Percentiles rank a stretch among this genome's conserved stretches.
phyloP scores from a whole-genome alignment of 768 basidiomycete genomes.

The Agaricus blazei region DNA sequence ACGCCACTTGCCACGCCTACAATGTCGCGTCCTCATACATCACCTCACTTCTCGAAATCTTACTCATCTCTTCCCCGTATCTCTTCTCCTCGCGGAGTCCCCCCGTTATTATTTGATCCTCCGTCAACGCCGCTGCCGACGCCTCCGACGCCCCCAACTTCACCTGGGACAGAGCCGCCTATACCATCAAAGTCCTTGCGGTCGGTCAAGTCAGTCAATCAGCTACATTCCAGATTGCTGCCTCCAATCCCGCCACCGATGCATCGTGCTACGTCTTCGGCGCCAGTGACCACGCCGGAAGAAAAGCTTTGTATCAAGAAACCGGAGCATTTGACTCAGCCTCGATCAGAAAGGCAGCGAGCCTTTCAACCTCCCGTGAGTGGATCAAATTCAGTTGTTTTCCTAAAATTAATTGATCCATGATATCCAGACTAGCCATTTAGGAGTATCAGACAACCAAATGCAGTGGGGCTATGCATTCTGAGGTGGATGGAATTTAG shows the following conservation, averaged over 20 bases:
- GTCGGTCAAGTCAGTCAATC: constrained; percentile 2
- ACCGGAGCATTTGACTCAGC: neutral
- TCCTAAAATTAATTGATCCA: neutral
- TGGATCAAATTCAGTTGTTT: neutral
- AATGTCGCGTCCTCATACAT: constrained; percentile 18
- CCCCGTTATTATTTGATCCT: constrained; percentile 27
- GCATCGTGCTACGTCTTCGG: constrained; percentile 13
- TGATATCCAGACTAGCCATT: neutral
- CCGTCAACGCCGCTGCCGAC: constrained; percentile 33
- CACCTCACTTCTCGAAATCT: neutral
- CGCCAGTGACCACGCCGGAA: neutral
- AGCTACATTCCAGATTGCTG: neutral
- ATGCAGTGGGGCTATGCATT: constrained; percentile 43
- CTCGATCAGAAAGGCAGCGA: neutral
- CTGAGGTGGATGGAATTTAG: constrained; percentile 13
- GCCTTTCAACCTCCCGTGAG: neutral
- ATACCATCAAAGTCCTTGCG: constrained; percentile 14
- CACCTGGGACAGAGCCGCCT: constrained; percentile 8
- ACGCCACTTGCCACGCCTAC: constrained; percentile 41
- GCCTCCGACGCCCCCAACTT: constrained; percentile 25
- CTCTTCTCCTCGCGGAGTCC: constrained; percentile 18
- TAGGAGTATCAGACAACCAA: constrained; percentile 13
- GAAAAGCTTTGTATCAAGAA: neutral
- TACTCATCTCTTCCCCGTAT: constrained; percentile 14
- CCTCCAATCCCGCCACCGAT: constrained; percentile 1